These are phyloP conservation scores for Mesembryanthemum crystallinum DNA, from an alignment of 148 eudicot genomes.

Conservation along the genomic window DNA sequence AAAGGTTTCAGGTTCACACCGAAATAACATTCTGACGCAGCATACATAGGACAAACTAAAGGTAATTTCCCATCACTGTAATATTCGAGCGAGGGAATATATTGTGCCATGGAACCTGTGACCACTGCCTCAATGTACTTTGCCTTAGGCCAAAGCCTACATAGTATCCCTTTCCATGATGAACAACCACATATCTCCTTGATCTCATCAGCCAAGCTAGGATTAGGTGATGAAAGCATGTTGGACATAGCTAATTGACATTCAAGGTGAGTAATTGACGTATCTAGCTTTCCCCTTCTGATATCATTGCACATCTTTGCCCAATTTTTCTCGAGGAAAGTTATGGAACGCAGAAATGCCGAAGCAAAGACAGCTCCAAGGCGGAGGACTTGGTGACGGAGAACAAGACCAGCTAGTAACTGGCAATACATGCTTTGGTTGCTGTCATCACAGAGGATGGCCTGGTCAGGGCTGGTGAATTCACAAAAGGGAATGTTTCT, in stretches of 20 bases:
- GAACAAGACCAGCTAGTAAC: conserved; percentile 56
- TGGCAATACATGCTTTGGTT: conserved; percentile 88
- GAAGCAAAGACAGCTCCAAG: conserved; percentile 84
- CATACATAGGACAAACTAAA: conserved; percentile 65
- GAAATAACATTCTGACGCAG: conserved; percentile 70
- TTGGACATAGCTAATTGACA: conserved; percentile 45
- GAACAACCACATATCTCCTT: conserved; percentile 40
- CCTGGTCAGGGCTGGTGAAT: conserved; percentile 60
- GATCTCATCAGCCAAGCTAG: conserved; percentile 48
- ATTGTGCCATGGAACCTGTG: conserved; percentile 84
- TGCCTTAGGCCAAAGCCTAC: conserved; percentile 71
- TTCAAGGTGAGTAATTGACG: conserved; percentile 43
- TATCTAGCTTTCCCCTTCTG: conserved; percentile 41
- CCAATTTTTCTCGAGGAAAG: conserved; percentile 61
- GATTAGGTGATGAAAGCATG: conserved; percentile 42
- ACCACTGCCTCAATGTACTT: conserved; percentile 78
- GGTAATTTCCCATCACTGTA: conserved; percentile 58
- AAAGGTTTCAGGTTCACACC: conserved; percentile 80
- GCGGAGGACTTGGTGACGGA: conserved; percentile 60
- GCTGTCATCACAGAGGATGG: conserved; percentile 63
- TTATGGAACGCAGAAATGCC: conserved; percentile 60
- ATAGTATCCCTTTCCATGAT: conserved; percentile 72
- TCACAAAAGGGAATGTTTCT: conserved; percentile 41
- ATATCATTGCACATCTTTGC: conserved; percentile 54
- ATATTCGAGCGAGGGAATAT: conserved; percentile 50